phyloP scores from a whole-genome alignment of 2,329 filamentous ascomycete species.

The Rosellinia necatrix region DNA sequence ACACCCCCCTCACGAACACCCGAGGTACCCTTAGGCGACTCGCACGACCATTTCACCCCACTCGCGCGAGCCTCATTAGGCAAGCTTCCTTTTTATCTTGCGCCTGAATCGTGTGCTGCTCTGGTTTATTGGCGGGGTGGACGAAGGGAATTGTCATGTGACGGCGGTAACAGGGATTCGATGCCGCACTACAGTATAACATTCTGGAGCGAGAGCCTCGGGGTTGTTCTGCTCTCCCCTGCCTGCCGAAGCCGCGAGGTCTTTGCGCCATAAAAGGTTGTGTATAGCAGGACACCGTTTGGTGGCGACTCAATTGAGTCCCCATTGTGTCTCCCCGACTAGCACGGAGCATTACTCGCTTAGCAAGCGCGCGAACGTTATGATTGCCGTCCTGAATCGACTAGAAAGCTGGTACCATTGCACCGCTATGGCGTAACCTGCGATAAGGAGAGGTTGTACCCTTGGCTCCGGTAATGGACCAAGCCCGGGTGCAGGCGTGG shows the following conservation, averaged over 20 bases:
- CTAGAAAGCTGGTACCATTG: constrained; percentile 4
- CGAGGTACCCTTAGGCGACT: constrained; percentile 7
- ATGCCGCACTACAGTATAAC: constrained; percentile 4
- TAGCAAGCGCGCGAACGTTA: background rate
- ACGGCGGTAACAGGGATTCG: constrained; percentile 7
- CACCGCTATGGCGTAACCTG: constrained; percentile 16
- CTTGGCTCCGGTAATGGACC: constrained; percentile 26
- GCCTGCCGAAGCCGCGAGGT: background rate
- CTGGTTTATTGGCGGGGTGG: constrained; percentile 13
- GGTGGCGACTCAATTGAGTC: background rate
- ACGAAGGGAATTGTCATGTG: constrained; percentile 18
- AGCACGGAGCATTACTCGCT: background rate
- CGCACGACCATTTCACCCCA: constrained; percentile 17
- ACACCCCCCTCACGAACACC: constrained; percentile 18
- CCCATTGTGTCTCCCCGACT: background rate
- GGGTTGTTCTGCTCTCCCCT: constrained; percentile 10
- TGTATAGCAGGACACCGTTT: background rate
- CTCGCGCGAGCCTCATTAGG: constrained; percentile 9
- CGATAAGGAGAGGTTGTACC: constrained; percentile 11
- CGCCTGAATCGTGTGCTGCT: constrained; percentile 10
- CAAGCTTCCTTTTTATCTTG: constrained; percentile 16
- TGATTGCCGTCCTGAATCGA: background rate
- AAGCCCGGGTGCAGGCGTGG: constrained; percentile 30
- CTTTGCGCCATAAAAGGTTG: background rate
- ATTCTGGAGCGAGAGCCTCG: constrained; percentile 1